Base-by-base conservation (phyloP, 2,329 filamentous ascomycete species). In the Fonsecaea erecta region DNA sequence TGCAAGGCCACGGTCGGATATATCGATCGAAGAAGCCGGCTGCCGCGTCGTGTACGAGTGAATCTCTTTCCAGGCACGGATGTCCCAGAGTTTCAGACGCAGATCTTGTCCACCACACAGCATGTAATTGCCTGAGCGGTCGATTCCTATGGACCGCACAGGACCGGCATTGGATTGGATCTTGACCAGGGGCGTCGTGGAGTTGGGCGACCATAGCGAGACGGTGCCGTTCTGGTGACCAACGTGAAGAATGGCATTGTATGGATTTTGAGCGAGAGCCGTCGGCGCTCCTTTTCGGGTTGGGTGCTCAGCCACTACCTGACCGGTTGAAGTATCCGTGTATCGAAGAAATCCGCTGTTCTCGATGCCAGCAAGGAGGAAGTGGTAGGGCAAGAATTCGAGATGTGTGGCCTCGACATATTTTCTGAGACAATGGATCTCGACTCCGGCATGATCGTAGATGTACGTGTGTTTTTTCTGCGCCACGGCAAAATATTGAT, bases 401-500 rank as follows among this genome's bases (percentile, higher is more conserved):
- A 99, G 92, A 77, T 96, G 90, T 12, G 91, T 90, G 14, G 96
- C 91, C 77, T 99, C 95, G 67, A 91, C 86, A 76, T 97, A 94
- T 77, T 95, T 95, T 77, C 88, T 89, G 74, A 99, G 80, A 75
- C 91, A 93, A 77, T 99, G 95, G 61, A 99, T 81, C 80, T 99
- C 95, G 21, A 97, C 91, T 58, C 95, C 95, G 63, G 91, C 86
- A 63, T 88, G 84, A 74, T 97, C 95, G 81, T 99, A 99, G 70
- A 99, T 97, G 80, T 97, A 99, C 69, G 95, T 91, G 72, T 95
- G 90, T 79, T 94, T 95, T 83, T 97, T 97, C 79, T 99, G 94
- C 52, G 95, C 93, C 12, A 97, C 92, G 0, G 94, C 94, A 79
- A 98, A 97, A 79, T 88, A 80, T 75, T 97, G 92, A 77, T 95